A percentile compares a stretch with the other conserved stretches of the same genome.
phyloP scores from a whole-genome alignment of 2,329 filamentous ascomycete species.

The Aphanoascus verrucosus region DNA sequence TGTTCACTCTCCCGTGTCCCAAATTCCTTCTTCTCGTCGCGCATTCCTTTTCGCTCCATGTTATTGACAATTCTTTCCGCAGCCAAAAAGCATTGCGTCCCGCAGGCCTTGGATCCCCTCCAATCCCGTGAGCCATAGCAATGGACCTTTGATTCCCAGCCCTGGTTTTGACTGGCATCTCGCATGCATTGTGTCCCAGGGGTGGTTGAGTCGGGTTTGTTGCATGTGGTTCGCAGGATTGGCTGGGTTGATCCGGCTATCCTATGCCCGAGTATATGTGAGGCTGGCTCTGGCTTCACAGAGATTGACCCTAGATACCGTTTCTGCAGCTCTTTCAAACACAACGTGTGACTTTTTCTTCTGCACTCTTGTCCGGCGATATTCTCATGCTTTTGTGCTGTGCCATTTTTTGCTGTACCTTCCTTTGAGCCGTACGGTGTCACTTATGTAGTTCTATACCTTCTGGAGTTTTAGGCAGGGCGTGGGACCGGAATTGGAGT shows the following conservation, averaged over 20 bases:
- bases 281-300: no score
- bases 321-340: no score
- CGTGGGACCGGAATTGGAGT: no score
- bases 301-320: no score
- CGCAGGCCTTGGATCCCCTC: not conserved
- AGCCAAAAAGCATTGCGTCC: not conserved
- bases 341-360: no score
- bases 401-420: no score
- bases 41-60: not conserved
- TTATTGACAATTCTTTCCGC: not conserved
- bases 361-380: no score
- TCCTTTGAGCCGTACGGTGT: no score
- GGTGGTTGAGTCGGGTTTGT: constrained; percentile 4
- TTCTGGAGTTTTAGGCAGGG: no score
- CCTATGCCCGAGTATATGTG: not conserved
- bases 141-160: constrained; percentile 1
- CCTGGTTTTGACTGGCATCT: constrained; percentile 12
- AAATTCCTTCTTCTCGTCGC: not conserved
- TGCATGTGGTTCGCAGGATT: not conserved
- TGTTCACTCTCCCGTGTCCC: not conserved
- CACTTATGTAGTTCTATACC: no score
- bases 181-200: constrained; percentile 8
- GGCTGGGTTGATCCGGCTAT: not conserved
- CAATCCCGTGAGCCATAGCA: not conserved
- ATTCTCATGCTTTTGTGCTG: no score